These are phyloP conservation scores for Ceratocystis alfenasii DNA, from an alignment of 2,329 filamentous ascomycete genomes.

Conservation along the genomic window DNA sequence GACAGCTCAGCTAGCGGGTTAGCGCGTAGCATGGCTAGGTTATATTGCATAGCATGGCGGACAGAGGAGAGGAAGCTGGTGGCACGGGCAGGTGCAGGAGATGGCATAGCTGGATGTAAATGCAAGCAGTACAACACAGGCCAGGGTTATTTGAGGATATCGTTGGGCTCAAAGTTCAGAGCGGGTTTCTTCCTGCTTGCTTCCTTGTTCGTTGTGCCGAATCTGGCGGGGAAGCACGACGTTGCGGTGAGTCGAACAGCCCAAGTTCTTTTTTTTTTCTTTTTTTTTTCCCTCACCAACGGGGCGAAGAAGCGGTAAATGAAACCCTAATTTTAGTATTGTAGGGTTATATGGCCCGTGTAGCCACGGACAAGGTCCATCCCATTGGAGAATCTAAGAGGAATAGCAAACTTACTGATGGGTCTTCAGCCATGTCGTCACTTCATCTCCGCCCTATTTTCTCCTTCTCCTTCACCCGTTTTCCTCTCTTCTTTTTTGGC, in stretches of 20 bases:
- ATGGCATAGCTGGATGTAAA: neutral
- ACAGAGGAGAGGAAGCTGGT: neutral
- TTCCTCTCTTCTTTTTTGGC: neutral
- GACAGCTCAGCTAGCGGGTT: slow-evolving; percentile 61
- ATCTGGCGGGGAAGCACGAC: neutral
- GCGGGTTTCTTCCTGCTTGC: neutral
- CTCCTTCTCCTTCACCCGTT: neutral
- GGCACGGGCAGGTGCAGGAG: neutral
- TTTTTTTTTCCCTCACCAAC: neutral
- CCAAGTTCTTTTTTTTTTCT: too few relatives aligned
- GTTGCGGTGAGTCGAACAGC: neutral
- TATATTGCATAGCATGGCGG: slow-evolving; percentile 34
- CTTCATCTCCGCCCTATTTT: neutral
- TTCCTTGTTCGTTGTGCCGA: too few relatives aligned
- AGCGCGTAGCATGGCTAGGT: slow-evolving; percentile 37
- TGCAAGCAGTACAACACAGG: neutral
- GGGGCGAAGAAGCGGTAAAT: neutral
- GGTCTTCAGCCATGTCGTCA: neutral
- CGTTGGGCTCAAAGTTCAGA: neutral
- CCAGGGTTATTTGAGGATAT: neutral
- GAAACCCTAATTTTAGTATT: neutral
- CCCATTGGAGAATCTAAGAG: too few relatives aligned
- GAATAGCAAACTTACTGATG: neutral
- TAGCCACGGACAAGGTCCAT: neutral
- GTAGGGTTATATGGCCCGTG: neutral